phyloP scores from a whole-genome alignment of 1,284 basidiomycete species.

The Ceratobasidium papillatum region DNA sequence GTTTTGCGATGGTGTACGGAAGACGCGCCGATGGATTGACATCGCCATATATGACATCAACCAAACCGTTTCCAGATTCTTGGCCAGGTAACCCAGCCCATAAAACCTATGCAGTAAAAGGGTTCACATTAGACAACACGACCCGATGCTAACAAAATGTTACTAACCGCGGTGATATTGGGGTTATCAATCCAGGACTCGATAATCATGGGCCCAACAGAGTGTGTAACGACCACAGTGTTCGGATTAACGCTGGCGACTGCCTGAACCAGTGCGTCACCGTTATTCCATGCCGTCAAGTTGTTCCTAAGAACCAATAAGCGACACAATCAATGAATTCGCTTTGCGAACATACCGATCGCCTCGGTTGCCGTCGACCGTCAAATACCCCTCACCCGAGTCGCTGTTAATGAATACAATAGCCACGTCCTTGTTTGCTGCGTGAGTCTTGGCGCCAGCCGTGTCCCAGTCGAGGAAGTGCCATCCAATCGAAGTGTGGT shows the following conservation, averaged over 20 bases:
- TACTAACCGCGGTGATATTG: slow-evolving; percentile 69
- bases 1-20: slow-evolving; percentile 83
- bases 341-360: slow-evolving; percentile 56
- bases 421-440: slow-evolving; percentile 64
- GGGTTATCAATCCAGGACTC: slow-evolving; percentile 82
- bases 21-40: slow-evolving; percentile 79
- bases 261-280: slow-evolving; percentile 67
- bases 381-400: slow-evolving; percentile 80
- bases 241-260: slow-evolving; percentile 74
- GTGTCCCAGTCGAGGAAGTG: slow-evolving; percentile 43
- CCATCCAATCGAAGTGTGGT: slow-evolving; percentile 62
- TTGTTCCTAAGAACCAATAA: slow-evolving; percentile 65
- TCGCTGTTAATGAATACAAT: slow-evolving; percentile 78
- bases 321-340: not conserved
- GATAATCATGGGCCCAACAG: slow-evolving; percentile 75
- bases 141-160: not conserved
- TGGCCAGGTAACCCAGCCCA: slow-evolving; percentile 78
- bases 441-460: slow-evolving; percentile 52
- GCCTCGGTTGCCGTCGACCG: slow-evolving; percentile 76
- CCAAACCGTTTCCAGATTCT: slow-evolving; percentile 78
- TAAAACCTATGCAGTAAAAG: slow-evolving; percentile 55
- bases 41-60: slow-evolving; percentile 74
- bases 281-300: slow-evolving; percentile 80
- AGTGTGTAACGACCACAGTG: slow-evolving; percentile 83
- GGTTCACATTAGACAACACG: not conserved